Base-by-base conservation (phyloP, 108 stramenopile genomes). In the Pseudonitzschia multiseries region DNA sequence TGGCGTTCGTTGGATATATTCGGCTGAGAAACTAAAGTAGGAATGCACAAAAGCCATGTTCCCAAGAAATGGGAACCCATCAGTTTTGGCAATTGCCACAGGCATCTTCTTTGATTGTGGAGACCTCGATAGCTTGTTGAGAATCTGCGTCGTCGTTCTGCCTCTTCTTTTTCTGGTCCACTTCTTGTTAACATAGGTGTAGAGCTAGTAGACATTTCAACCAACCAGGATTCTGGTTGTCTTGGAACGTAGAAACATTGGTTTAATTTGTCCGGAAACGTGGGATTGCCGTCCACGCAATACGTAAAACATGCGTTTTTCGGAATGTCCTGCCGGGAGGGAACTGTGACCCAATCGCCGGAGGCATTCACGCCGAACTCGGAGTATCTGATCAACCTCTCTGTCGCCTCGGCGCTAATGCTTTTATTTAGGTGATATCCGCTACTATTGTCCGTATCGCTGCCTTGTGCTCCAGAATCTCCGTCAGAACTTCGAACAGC, bases 1-100 rank as follows among this genome's bases (percentile, higher is more conserved):
- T 92, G 91, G 27, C 83, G 83, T n/a, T 85, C 78, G 33, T 75
- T 50, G 13, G 86, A 76, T 20, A 89, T 53, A 36, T 73, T 61
- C 6, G 76, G 63, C 42, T 92, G 91, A 18, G 86, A 82, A 15
- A 94, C 78, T 65, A 87, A 85, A 9, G 77, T 36, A 32, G 93
- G 93, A 22, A 91, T 81, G 65, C 93, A 94, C 62, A 94, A 67
- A 46, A 94, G 65, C 85, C 86, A 94, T 41, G 90, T 67, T 21
- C 91, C 91, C 32, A 94, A 66, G 68, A 94, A 86, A 52, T 94
- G 91, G 8, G 93, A 94, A 10, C 88, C 93, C 93, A 94, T 92
- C 48, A 92, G 70, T 62, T 94, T 94, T 18, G 93, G 88, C 28
- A 94, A 76, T 68, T 94, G 93, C 89, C 90, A 94, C 13, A 89